phyloP scores from a whole-genome alignment of 2,329 filamentous ascomycete species.

The Fusarium torulosum region DNA sequence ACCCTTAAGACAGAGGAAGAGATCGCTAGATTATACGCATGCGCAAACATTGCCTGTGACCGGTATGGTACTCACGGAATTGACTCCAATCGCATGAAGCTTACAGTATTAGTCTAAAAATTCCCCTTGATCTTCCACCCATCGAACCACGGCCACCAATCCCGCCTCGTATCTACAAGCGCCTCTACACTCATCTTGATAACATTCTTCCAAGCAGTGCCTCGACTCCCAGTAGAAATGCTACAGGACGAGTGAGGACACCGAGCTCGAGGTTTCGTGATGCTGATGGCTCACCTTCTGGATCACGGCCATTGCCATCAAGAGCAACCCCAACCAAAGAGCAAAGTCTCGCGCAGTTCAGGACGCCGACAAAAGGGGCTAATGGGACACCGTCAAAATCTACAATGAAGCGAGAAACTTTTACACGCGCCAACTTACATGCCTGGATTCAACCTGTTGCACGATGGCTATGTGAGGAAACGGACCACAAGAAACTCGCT shows the following conservation, averaged over 20 bases:
- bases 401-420: slow-evolving; percentile 48
- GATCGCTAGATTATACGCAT: slow-evolving; percentile 85
- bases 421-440: slow-evolving; percentile 59
- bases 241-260: slow-evolving; percentile 50
- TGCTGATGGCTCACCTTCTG: slow-evolving; percentile 44
- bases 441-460: slow-evolving; percentile 78
- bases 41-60: slow-evolving; percentile 90
- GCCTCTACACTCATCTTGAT: slow-evolving; percentile 84
- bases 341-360: slow-evolving; percentile 58
- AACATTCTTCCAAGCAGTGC: slow-evolving; percentile 69
- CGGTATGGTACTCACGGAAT: slow-evolving; percentile 62
- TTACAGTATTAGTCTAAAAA: slow-evolving; percentile 72
- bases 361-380: slow-evolving; percentile 51
- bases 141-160: slow-evolving; percentile 82
- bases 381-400: slow-evolving; percentile 59
- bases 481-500: slow-evolving; percentile 71
- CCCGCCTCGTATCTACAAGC: slow-evolving; percentile 83
- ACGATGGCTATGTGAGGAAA: slow-evolving; percentile 70
- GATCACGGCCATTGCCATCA: slow-evolving; percentile 54
- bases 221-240: slow-evolving; percentile 49
- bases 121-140: slow-evolving; percentile 79
- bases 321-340: slow-evolving; percentile 63
- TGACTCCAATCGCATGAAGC: background rate
- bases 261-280: slow-evolving; percentile 51
- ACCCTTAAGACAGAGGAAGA: slow-evolving; percentile 88